These are phyloP conservation scores for Closterium sp. DNA, from an alignment of 139 green algal species.

Conservation along the genomic window DNA sequence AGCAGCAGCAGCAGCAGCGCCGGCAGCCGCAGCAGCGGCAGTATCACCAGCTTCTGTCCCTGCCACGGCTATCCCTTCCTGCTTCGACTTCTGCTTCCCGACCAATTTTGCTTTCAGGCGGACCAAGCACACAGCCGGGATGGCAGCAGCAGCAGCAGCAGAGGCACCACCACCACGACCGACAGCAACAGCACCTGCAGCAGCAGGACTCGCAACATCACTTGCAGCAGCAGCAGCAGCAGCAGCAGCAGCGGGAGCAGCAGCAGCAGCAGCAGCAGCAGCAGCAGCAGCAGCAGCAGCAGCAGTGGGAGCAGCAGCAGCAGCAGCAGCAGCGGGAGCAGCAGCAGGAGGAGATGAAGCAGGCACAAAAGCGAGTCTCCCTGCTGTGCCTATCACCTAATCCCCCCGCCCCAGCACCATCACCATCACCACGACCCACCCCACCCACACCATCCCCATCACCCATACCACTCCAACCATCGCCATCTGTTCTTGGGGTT, in stretches of 20 bases:
- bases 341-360: neutral
- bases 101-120: neutral
- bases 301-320: neutral
- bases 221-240: neutral
- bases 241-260: neutral
- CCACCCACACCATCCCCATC: neutral
- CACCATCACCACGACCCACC: neutral
- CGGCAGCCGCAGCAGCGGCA: neutral
- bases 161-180: too few relatives aligned
- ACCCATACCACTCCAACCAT: too few relatives aligned
- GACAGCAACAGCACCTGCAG: neutral
- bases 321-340: neutral
- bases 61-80: neutral
- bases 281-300: neutral
- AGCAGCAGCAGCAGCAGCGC: neutral
- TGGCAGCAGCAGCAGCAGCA: too few relatives aligned
- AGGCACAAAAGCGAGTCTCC: neutral
- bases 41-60: neutral
- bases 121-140: neutral
- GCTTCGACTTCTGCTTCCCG: neutral
- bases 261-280: neutral
- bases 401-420: neutral
- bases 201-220: neutral
- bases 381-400: neutral
- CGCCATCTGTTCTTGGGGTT: neutral